These are phyloP conservation scores for Dothideomycetidae sp. DNA, from an alignment of 2,329 filamentous ascomycete species.

Conservation along the genomic window DNA sequence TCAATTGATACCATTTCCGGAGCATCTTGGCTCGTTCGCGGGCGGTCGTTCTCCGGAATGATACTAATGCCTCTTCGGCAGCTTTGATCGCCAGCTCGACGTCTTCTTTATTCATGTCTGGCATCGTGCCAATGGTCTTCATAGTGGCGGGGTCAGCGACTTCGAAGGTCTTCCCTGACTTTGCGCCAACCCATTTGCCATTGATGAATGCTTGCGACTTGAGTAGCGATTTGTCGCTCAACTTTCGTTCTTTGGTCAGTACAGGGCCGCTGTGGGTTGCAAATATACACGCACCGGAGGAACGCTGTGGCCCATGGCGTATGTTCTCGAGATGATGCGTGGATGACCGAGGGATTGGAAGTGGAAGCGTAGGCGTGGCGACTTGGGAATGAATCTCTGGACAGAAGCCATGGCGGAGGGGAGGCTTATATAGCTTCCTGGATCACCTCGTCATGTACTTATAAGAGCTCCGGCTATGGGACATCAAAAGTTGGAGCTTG, in stretches of 20 bases:
- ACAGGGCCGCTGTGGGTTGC: not conserved
- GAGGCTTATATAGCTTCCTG: not conserved
- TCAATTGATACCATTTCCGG: conserved; percentile 67
- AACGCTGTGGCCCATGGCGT: conserved; percentile 31
- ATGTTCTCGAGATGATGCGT: conserved; percentile 24
- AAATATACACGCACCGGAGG: conserved; percentile 26
- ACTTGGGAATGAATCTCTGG: conserved; percentile 6
- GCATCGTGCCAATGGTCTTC: conserved; percentile 64
- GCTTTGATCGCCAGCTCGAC: conserved; percentile 69
- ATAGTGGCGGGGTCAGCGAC: conserved; percentile 77
- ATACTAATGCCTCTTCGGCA: conserved; percentile 60
- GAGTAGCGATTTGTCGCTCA: conserved; percentile 47
- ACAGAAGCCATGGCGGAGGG: conserved; percentile 12
- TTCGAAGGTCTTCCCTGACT: conserved; percentile 83
- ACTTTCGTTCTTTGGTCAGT: conserved; percentile 17
- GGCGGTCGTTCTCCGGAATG: conserved; percentile 56
- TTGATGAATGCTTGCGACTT: conserved; percentile 81
- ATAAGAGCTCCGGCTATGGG: not conserved
- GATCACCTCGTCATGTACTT: not conserved
- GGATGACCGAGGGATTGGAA: conserved; percentile 20
- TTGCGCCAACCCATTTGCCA: conserved; percentile 77
- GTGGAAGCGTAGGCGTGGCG: conserved; percentile 9
- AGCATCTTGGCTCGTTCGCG: conserved; percentile 62
- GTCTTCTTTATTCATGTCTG: conserved; percentile 70
- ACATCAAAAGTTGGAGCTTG: no score